Conservation (phyloP, 768 basidiomycete species). For the Cyclocybe aegerita region DNA sequence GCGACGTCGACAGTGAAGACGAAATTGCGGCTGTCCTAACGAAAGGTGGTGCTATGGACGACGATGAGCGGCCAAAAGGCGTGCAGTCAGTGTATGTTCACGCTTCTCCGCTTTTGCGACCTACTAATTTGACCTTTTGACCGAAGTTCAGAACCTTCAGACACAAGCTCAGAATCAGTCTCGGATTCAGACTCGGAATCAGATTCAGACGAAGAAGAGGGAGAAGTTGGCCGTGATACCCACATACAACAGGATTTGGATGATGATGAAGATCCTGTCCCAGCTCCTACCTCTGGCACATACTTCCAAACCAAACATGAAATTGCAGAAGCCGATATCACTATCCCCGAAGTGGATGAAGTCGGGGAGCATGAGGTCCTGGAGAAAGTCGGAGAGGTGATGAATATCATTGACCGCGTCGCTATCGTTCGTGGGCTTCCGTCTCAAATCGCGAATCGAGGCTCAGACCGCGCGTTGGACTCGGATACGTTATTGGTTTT, state of each 20-base stretch:
- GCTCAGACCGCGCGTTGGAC: slow-evolving; percentile 71
- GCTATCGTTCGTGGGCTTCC: slow-evolving; percentile 71
- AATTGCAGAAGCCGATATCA: slow-evolving; percentile 54
- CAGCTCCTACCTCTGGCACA: slow-evolving; percentile 33
- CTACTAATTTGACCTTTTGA: background rate
- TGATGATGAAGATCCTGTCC: slow-evolving; percentile 55
- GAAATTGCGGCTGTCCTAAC: slow-evolving; percentile 71
- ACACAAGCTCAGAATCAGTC: slow-evolving; percentile 37
- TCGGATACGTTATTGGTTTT: slow-evolving; percentile 90
- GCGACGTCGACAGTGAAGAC: slow-evolving; percentile 60
- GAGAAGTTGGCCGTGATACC: slow-evolving; percentile 1
- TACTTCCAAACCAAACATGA: slow-evolving; percentile 74
- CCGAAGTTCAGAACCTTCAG: slow-evolving; percentile 27
- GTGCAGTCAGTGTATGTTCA: slow-evolving; percentile 17
- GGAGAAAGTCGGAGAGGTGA: slow-evolving; percentile 76
- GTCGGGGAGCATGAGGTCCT: slow-evolving; percentile 64
- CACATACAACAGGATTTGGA: slow-evolving; percentile 36
- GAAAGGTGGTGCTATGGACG: slow-evolving; percentile 26
- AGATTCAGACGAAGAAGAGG: slow-evolving; percentile 23
- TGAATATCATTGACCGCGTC: slow-evolving; percentile 69
- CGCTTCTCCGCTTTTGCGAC: slow-evolving; percentile 6
- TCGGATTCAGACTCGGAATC: slow-evolving; percentile 43
- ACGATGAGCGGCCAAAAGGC: slow-evolving; percentile 33
- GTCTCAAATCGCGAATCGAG: slow-evolving; percentile 39
- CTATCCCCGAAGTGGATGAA: slow-evolving; percentile 61